Conservation (phyloP, 78 protist species). For the Dictyostelium firmibasis region DNA sequence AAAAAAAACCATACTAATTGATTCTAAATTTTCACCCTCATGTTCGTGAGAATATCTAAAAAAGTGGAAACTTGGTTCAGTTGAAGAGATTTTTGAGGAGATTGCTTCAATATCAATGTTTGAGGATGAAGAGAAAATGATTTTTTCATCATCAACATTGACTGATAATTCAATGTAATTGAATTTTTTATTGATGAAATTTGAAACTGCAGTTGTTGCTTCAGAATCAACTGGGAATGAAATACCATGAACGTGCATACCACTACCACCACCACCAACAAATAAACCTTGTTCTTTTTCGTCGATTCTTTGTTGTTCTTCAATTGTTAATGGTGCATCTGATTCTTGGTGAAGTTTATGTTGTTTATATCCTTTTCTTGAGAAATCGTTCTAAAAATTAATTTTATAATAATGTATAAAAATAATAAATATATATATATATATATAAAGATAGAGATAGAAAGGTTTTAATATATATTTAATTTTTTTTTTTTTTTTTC, state of each 20-base stretch:
- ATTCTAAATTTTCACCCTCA: slow-evolving; percentile 54
- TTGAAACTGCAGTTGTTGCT: slow-evolving; percentile 45
- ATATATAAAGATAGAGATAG: not conserved
- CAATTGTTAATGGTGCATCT: slow-evolving; percentile 80
- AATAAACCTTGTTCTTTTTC: slow-evolving; percentile 73
- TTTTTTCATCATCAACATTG: slow-evolving; percentile 59
- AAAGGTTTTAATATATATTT: not conserved
- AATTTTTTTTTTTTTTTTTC: not conserved
- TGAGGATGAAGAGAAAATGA: not conserved
- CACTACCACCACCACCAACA: slow-evolving; percentile 67
- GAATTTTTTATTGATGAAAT: slow-evolving; percentile 2
- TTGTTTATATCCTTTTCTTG: slow-evolving; percentile 50
- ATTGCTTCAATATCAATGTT: slow-evolving; percentile 11
- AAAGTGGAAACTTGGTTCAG: slow-evolving; percentile 84
- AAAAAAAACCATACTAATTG: not conserved
- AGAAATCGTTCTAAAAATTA: slow-evolving; percentile 55
- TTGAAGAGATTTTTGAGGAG: slow-evolving; percentile 2
- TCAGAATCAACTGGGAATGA: slow-evolving; percentile 78
- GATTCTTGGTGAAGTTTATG: slow-evolving; percentile 58
- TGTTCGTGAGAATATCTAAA: slow-evolving; percentile 70
- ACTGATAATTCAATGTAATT: slow-evolving; percentile 58
- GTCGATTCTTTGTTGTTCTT: slow-evolving; percentile 62
- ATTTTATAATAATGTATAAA: not conserved
- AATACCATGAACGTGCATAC: slow-evolving; percentile 84
- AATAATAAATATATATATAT: too few relatives aligned